These are phyloP conservation scores for Bromus sterilis DNA, from an alignment of 176 grass and related monocot species.

Conservation along the genomic window DNA sequence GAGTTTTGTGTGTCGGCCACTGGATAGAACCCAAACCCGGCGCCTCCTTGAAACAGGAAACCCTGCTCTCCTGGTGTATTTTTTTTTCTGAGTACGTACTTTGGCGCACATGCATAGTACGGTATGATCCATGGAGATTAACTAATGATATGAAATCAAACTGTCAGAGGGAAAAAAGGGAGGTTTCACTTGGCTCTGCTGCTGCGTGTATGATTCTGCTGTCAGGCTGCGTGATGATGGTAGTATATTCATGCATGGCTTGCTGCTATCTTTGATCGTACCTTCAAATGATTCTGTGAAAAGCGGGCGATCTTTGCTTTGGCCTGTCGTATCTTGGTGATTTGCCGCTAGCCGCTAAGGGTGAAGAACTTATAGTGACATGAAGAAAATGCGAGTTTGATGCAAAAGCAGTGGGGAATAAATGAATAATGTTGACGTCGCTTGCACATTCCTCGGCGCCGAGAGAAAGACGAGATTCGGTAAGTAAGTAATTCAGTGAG, in stretches of 20 bases:
- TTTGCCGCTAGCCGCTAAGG: too few species aligned
- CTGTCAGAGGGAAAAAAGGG: not conserved
- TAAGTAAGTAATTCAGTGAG: too few species aligned
- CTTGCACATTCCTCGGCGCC: not conserved
- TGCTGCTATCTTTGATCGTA: not conserved
- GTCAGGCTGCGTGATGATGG: not conserved
- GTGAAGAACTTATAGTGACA: too few species aligned
- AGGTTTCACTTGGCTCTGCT: not conserved
- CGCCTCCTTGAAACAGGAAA: not conserved
- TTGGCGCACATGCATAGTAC: not conserved
- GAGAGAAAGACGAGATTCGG: too few species aligned
- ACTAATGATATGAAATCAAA: not conserved
- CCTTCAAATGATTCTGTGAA: slow-evolving; percentile 8
- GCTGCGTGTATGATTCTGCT: not conserved
- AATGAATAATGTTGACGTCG: not conserved
- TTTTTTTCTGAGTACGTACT: not conserved
- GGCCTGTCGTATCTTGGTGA: not conserved
- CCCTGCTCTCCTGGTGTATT: not conserved
- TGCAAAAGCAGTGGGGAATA: not conserved
- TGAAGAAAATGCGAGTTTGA: not conserved
- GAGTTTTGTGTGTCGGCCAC: slow-evolving; percentile 47
- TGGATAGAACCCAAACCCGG: not conserved
- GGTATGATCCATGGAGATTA: not conserved
- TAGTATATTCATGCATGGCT: slow-evolving; percentile 2
- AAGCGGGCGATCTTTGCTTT: slow-evolving; percentile 12